Evolutionary conservation across 495 filamentous ascomycete species (phyloP).

Genomic region (Aspergillus ellipticus): DNA sequence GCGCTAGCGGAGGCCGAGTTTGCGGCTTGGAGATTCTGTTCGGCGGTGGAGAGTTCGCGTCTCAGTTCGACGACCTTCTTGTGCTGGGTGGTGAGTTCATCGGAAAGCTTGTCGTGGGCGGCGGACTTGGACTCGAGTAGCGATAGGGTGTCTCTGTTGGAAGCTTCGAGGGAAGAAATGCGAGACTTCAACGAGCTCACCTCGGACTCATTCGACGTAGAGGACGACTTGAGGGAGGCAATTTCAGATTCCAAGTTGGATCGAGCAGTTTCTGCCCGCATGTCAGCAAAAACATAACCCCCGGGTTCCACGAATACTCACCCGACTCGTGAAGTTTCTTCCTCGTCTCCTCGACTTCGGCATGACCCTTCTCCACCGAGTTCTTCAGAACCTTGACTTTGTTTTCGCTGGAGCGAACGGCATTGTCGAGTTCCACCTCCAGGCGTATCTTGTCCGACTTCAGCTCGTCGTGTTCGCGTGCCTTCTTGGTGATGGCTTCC

Average conservation of each 20-base stretch:
- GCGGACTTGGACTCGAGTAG: conserved; percentile 84
- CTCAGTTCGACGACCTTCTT: conserved; percentile 80
- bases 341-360: conserved; percentile 72
- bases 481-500: conserved; percentile 63
- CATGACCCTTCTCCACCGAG: conserved; percentile 73
- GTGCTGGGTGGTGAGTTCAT: conserved; percentile 82
- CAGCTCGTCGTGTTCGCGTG: conserved; percentile 73
- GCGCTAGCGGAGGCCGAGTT: conserved; percentile 71
- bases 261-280: conserved; percentile 55
- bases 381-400: conserved; percentile 75
- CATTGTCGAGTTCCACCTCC: conserved; percentile 90
- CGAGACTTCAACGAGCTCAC: conserved; percentile 70
- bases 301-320: conserved; percentile 31
- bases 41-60: conserved; percentile 71
- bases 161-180: conserved; percentile 79
- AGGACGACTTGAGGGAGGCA: conserved; percentile 69
- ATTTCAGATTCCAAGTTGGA: conserved; percentile 77
- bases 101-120: conserved; percentile 78
- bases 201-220: conserved; percentile 72
- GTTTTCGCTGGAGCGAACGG: conserved; percentile 73
- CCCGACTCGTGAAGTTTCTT: conserved; percentile 79
- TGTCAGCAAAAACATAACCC: conserved; percentile 17
- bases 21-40: conserved; percentile 76
- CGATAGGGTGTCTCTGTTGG: conserved; percentile 82
- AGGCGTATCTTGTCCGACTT: conserved; percentile 78